Evolutionary conservation across 345 rosid genomes (phyloP), one percentile per base, ranked within the genome.

Genomic region (Anacardium occidentale): DNA sequence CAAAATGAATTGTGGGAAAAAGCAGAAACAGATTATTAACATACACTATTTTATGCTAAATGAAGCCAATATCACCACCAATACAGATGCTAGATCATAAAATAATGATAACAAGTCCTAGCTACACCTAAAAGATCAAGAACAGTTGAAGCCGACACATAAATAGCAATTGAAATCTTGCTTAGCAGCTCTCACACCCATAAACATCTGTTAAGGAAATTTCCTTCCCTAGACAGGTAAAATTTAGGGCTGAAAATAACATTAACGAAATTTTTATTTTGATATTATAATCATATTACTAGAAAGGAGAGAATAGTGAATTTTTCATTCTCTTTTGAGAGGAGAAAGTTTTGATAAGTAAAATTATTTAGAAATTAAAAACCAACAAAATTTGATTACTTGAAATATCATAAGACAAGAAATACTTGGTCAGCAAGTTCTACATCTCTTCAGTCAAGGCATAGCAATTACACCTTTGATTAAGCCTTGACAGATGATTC

Each of bases 261-360:
- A 48, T 11, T 9, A 48, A 54, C 72, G 40, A 68, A 20, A 37
- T 53, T 34, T 67, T 52, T 24, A 68, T 55, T 56, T 56, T n/a
- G 44, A 55, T 37, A 22, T 32, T 42, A 21, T 55, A 56, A 55
- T 56, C 56, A 42, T 4, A 15, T 22, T 3, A 68, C 6, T 18
- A 68, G 10, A 37, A 32, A 37, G 22, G 53, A 58, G 42, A 42
- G 18, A 14, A 68, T 40, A 55, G 20, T 53, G 50, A 37, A 37
- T 6, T 9, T 7, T 37, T 37, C 42, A 37, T 37, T 37, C 9
- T 37, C 42, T 37, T 37, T 7, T 37, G 10, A 37, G 42, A 7
- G 5, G 37, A 34, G 42, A 37, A 37, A 7, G 42, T 37, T 37
- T 8, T 37, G 42, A 29, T 10, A 13, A 20, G 25, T 50, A 42